Base-by-base conservation (phyloP, 139 green algal genomes). In the Coelastrella sp. region DNA sequence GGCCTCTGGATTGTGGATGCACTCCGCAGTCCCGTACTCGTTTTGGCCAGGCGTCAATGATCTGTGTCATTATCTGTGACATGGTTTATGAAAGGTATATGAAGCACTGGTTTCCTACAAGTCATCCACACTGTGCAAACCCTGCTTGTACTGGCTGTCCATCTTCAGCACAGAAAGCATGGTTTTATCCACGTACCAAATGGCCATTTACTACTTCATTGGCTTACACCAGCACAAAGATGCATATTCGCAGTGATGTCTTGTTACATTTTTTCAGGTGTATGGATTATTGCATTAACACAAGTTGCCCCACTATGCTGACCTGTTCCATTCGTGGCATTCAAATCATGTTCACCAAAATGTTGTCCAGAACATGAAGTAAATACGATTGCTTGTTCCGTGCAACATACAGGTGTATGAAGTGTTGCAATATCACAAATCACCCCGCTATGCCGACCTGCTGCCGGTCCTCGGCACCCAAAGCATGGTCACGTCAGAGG, bases 391-490 rank as follows among this genome's bases (percentile, higher is more conserved):
- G n/a, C n/a, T n/a, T n/a, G n/a, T n/a, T n/a, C n/a, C n/a, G n/a
- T n/a, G n/a, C n/a, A n/a, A n/a, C n/a, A 10, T 10, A 68, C 78
- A 91, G 87, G 87, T 91, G 19, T 91, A 88, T 59, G 88, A 91
- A 59, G 68, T 91, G n/a, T 16, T 68, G 80, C 80, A 88, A 57
- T 82, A 77, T 11, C 80, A 61, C 71, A 91, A 91, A 60, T 91
- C 88, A 2, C 88, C 88, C 5, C 80, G 80, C 3, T 91, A 91
- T 58, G 60, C 17, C 7, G 88, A 91, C 71, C 58, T 91, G 23
- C 80, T 88, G 59, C 88, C 88, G 11, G n/a, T 91, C 5, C 71
- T 91, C 13, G 88, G 88, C 66, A 22, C 47, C 11, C 66, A 91
- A 19, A 85, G 68, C 20, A 66, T 91, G 22, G 56, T 91, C 23